phyloP scores from a whole-genome alignment of 2,329 filamentous ascomycete genomes.

The Botryotinia narcissicola region DNA sequence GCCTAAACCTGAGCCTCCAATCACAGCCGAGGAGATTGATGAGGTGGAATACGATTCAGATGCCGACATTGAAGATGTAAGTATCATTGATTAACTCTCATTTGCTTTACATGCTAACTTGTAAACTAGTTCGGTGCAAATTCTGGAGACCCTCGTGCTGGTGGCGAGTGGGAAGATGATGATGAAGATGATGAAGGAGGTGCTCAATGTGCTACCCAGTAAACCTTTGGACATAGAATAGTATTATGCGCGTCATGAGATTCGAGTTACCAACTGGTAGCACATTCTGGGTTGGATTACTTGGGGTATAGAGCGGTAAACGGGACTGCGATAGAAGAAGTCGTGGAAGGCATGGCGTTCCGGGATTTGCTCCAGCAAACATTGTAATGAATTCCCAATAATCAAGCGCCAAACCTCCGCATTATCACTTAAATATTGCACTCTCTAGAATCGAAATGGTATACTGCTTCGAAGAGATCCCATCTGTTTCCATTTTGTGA shows the following conservation, averaged over 20 bases:
- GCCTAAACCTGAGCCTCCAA: constrained; percentile 58
- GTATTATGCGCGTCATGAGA: neutral
- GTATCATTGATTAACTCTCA: constrained; percentile 33
- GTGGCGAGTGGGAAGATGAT: constrained; percentile 67
- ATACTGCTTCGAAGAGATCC: neutral
- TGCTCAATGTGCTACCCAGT: constrained; percentile 58
- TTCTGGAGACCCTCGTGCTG: constrained; percentile 65
- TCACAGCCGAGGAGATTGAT: constrained; percentile 68
- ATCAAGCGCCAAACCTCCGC: neutral
- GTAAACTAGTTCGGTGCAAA: constrained; percentile 63
- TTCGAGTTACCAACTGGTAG: neutral
- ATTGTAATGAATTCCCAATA: constrained; percentile 11
- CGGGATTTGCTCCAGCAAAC: neutral
- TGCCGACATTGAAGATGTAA: constrained; percentile 75
- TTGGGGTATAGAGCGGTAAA: constrained; percentile 17
- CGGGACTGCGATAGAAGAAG: neutral
- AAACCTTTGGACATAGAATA: constrained; percentile 19
- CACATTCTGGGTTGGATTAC: neutral
- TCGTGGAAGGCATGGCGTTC: constrained; percentile 2
- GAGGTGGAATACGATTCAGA: constrained; percentile 86
- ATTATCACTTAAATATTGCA: neutral
- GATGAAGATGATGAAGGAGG: constrained; percentile 60
- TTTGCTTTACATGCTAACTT: constrained; percentile 33
- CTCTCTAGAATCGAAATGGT: neutral
- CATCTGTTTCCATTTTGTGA: neutral